Evolutionary conservation across 2,329 filamentous ascomycete genomes (phyloP).

Genomic region (Penicillium psychrosexuale): DNA sequence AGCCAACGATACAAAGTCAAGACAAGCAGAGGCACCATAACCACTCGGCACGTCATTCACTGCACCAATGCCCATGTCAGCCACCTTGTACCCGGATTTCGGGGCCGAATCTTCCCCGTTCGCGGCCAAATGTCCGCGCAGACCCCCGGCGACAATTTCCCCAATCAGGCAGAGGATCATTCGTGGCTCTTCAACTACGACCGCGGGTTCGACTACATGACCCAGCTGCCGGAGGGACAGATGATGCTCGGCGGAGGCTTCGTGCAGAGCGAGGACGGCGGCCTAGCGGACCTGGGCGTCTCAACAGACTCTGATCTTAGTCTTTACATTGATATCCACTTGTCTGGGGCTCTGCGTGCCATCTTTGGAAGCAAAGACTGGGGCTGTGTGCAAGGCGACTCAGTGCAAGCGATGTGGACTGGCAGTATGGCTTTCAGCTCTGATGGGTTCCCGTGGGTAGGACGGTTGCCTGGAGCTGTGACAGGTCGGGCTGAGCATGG

Average conservation of each 20-base stretch:
- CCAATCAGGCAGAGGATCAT: slow-evolving; percentile 32
- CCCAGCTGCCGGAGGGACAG: slow-evolving; percentile 47
- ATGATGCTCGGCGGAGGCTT: slow-evolving; percentile 58
- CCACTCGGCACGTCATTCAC: slow-evolving; percentile 53
- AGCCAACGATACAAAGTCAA: slow-evolving; percentile 39
- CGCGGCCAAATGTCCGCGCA: slow-evolving; percentile 46
- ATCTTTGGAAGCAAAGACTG: slow-evolving; percentile 28
- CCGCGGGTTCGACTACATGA: slow-evolving; percentile 53
- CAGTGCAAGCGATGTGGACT: slow-evolving; percentile 31
- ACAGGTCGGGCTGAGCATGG: slow-evolving; percentile 9
- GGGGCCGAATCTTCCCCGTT: slow-evolving; percentile 38
- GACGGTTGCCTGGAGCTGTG: slow-evolving; percentile 29
- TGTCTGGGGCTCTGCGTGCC: slow-evolving; percentile 25
- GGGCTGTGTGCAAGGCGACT: slow-evolving; percentile 17
- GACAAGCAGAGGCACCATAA: slow-evolving; percentile 48
- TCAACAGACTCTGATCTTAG: slow-evolving; percentile 45
- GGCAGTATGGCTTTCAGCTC: slow-evolving; percentile 51
- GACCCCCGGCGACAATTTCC: slow-evolving; percentile 30
- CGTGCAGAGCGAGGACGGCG: slow-evolving; percentile 42
- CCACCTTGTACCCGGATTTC: slow-evolving; percentile 50
- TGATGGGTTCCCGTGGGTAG: slow-evolving; percentile 54
- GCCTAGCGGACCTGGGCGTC: slow-evolving; percentile 48
- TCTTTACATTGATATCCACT: slow-evolving; percentile 26
- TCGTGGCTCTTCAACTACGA: slow-evolving; percentile 54
- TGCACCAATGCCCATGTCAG: slow-evolving; percentile 56